Base-by-base conservation (phyloP, 805 yeast species). In the Saturnispora quitensis region DNA sequence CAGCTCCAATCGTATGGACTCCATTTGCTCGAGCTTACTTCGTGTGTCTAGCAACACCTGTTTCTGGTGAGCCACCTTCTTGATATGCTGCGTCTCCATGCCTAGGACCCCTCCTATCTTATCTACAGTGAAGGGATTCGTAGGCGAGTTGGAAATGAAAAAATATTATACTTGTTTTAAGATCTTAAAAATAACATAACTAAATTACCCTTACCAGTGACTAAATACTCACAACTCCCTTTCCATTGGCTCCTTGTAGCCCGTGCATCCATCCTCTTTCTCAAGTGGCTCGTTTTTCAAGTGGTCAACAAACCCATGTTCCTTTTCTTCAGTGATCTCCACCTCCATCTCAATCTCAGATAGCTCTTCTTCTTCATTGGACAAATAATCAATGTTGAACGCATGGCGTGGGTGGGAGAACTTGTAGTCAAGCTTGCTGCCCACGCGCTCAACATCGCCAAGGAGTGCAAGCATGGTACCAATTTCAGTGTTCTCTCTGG, bases 401-500 rank as follows among this genome's bases (percentile, higher is more conserved):
- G 17, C 44, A 7, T 22, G 24, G 35, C 17, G 24, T 27, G 25
- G 25, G n/a, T n/a, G 45, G 18, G 27, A 25, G 24, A 35, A 50
- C 25, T 50, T 38, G 33, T 50, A 45, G 22, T 45, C 45, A 35
- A 45, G 12, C 24, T 18, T n/a, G 24, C 40, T 35, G 9, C 51
- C 51, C 18, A 49, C 15, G 18, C 25, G 13, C 3, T 50, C 18
- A 7, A 48, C 49, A 22, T 27, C 54, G 15, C 50, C 50, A 8
- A 48, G 15, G 3, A n/a, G n/a, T 45, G 76, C 85, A 82, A 89
- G 75, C 63, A 84, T 87, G 25, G 72, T 62, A 4, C 97, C 97
- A 54, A 90, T 77, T 59, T 88, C 97, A 40, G 73, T 88, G 68
- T 91, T 90, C 69, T 90, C 97, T 62, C 80, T 87, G 66, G 84